Evolutionary conservation across 2,329 filamentous ascomycete genomes (phyloP), one percentile per base, ranked within the genome.

Genomic region (Exophiala mesophila): DNA sequence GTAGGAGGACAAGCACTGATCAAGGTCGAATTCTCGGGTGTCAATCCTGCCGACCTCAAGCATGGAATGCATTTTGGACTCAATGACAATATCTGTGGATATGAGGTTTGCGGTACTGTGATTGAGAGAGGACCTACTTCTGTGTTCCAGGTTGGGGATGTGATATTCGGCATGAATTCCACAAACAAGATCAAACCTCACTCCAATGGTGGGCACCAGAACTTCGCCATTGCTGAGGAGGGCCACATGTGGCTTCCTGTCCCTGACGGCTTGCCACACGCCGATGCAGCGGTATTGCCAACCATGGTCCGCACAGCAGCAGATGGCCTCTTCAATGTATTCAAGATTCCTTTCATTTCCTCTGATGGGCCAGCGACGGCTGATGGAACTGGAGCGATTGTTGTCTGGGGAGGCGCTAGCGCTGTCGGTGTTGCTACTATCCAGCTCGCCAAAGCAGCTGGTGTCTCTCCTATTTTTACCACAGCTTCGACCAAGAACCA

Each of bases 381-480:
- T n/a, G n/a, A 8, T n/a, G n/a, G n/a, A n/a, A 8, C 24, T 8
- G 29, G 63, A 57, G 20, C 24, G 16, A 44, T 64, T 6, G 43
- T 66, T 4, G 54, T 65, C 28, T 65, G 58, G 45, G 61, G 63
- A 12, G 61, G 61, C 4, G 55, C 56, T 3, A 56, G 56, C 10
- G 55, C 48, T 26, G 48, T 58, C 18, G 62, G 62, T 6, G 44
- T 50, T 10, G 38, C 55, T 13, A 50, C 59, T 3, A 45, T 63
- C 23, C 53, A 62, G 41, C 56, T 54, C 35, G 53, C 54, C 12
- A 41, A 35, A 1, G 42, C 50, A 16, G 54, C 55, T 10, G 59
- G 61, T 8, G 62, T 61, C 39, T 49, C 49, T 1, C 59, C 61
- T 17, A 43, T 61, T 24, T 28, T 28, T n/a, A 60, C 59, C 4